phyloP scores from a whole-genome alignment of 805 yeast genomes.

The Hanseniaspora meyeri region DNA sequence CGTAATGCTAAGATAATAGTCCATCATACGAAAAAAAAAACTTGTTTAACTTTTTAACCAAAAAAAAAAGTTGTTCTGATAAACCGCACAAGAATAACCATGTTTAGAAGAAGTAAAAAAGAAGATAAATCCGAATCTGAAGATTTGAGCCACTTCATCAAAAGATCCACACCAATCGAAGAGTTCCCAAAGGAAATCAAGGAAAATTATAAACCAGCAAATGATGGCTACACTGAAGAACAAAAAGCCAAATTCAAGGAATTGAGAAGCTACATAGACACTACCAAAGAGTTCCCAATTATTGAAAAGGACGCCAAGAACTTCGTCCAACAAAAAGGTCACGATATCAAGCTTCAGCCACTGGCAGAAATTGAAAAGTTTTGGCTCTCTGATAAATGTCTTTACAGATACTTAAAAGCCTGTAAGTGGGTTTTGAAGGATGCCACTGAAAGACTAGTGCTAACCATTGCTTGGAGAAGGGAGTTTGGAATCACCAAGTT shows the following conservation, averaged over 20 bases:
- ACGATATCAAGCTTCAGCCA: conserved; percentile 27
- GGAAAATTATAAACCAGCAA: not conserved
- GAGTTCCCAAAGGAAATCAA: not conserved
- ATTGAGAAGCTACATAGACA: not conserved
- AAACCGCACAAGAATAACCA: not conserved
- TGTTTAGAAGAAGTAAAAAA: conserved; percentile 11
- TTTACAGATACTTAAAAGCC: conserved; percentile 81
- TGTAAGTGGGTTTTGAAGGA: conserved; percentile 74
- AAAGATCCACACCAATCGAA: not conserved
- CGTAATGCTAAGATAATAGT: too few species aligned
- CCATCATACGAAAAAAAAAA: too few species aligned
- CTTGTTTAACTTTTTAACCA: too few species aligned
- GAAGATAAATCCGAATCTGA: conserved; percentile 1
- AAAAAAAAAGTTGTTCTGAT: too few species aligned
- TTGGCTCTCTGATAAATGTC: conserved; percentile 89
- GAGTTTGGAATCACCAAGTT: conserved; percentile 59
- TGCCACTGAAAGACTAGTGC: conserved; percentile 61
- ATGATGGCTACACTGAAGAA: not conserved
- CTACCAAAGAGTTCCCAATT: conserved; percentile 25
- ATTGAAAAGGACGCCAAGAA: conserved; percentile 32
- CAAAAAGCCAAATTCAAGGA: not conserved
- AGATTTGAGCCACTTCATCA: conserved; percentile 3
- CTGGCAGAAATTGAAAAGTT: conserved; percentile 50
- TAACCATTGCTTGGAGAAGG: conserved; percentile 84
- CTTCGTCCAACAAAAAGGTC: conserved; percentile 28